These are phyloP conservation scores for Emergomyces pasteurianus DNA, from an alignment of 2,329 filamentous ascomycete genomes.

Conservation along the genomic window DNA sequence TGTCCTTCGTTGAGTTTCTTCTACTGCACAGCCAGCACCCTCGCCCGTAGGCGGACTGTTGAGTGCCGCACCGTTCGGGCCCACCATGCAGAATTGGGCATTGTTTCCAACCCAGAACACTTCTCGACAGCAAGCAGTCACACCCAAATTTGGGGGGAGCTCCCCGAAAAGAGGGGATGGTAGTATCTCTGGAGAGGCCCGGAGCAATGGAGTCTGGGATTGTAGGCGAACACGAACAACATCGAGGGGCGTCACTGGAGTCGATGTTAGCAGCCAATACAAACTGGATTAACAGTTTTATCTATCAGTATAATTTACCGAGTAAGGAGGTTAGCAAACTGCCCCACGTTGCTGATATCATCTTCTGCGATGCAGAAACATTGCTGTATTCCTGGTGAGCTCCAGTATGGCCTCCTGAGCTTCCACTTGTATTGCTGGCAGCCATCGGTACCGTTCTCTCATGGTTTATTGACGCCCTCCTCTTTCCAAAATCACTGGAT, in stretches of 20 bases:
- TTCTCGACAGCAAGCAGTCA: slow-evolving; percentile 89
- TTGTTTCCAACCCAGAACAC: slow-evolving; percentile 93
- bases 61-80: slow-evolving; percentile 21
- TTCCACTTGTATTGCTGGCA: slow-evolving; percentile 16
- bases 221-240: slow-evolving; percentile 92
- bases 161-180: slow-evolving; percentile 48
- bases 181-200: slow-evolving; percentile 32
- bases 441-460: slow-evolving; percentile 23
- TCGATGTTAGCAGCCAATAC: background rate
- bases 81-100: slow-evolving; percentile 68
- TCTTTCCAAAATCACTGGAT: background rate
- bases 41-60: slow-evolving; percentile 32
- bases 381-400: slow-evolving; percentile 26
- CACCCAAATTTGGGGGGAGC: slow-evolving; percentile 73
- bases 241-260: slow-evolving; percentile 79
- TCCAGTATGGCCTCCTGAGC: slow-evolving; percentile 9
- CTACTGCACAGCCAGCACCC: slow-evolving; percentile 64
- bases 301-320: slow-evolving; percentile 43
- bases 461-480: slow-evolving; percentile 21
- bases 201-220: slow-evolving; percentile 53
- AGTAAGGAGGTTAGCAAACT: slow-evolving; percentile 82
- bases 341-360: slow-evolving; percentile 85
- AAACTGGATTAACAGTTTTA: background rate
- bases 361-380: slow-evolving; percentile 77
- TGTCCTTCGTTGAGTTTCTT: slow-evolving; percentile 69